These are phyloP conservation scores for Globisporangium yorkense DNA, from an alignment of 352 stramenopile species.

Conservation along the genomic window DNA sequence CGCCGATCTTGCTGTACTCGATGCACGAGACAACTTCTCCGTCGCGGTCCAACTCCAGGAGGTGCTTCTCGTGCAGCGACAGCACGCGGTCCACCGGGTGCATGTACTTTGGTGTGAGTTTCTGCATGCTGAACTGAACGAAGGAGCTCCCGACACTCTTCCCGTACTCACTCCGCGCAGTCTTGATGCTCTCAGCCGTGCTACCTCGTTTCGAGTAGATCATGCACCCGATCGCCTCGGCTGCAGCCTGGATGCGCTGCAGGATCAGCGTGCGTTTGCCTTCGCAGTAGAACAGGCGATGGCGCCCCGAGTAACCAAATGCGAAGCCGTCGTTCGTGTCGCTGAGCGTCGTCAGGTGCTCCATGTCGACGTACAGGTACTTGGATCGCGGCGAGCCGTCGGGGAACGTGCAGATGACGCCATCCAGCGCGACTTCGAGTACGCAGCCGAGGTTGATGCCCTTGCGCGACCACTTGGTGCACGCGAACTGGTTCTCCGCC, in stretches of 20 bases:
- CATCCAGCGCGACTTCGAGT: slow-evolving; percentile 59
- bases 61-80: slow-evolving; percentile 59
- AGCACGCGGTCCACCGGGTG: slow-evolving; percentile 41
- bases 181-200: slow-evolving; percentile 36
- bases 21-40: slow-evolving; percentile 51
- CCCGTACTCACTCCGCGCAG: slow-evolving; percentile 39
- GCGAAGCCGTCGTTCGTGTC: slow-evolving; percentile 59
- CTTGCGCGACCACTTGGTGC: slow-evolving; percentile 58
- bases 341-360: slow-evolving; percentile 49
- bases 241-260: slow-evolving; percentile 45
- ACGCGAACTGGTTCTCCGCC: slow-evolving; percentile 40
- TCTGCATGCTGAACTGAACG: slow-evolving; percentile 66
- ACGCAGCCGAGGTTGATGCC: slow-evolving; percentile 33
- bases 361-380: slow-evolving; percentile 80
- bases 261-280: slow-evolving; percentile 41
- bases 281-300: slow-evolving; percentile 68
- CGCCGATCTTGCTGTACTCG: slow-evolving; percentile 64
- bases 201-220: slow-evolving; percentile 32
- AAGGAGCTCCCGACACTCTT: slow-evolving; percentile 46
- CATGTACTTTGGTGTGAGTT: slow-evolving; percentile 62
- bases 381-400: slow-evolving; percentile 54
- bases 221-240: slow-evolving; percentile 48
- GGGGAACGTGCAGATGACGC: slow-evolving; percentile 31
- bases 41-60: slow-evolving; percentile 59
- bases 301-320: slow-evolving; percentile 59